Conservation (phyloP, 169 alveolate species). For the Hepatocystis sp. region DNA sequence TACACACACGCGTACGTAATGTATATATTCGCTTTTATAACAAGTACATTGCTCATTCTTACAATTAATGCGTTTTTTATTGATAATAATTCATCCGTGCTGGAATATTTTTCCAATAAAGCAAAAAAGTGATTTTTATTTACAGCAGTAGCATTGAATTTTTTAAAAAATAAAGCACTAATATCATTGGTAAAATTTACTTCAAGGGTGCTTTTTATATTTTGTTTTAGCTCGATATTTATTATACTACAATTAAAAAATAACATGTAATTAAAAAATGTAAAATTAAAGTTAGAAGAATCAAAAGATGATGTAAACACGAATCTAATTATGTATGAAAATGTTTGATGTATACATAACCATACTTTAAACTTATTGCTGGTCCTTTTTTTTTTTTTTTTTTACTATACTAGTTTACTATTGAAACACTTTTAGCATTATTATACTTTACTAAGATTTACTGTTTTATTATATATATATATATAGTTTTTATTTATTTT, state of each 20-base stretch:
- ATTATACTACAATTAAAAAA: constrained; percentile 16
- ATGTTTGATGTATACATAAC: too few species aligned
- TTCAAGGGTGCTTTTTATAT: constrained; percentile 23
- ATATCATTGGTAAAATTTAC: constrained; percentile 21
- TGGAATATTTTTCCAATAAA: constrained; percentile 27
- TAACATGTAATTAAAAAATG: constrained; percentile 1
- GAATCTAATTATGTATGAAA: too few species aligned
- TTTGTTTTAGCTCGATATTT: constrained; percentile 31
- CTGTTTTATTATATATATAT: not conserved
- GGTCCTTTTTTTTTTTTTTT: too few species aligned
- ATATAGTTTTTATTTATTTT: constrained; percentile 3
- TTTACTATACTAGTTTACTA: too few species aligned
- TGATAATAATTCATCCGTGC: constrained; percentile 18
- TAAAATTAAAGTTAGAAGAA: not conserved
- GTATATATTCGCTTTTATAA: too few species aligned
- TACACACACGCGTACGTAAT: not conserved
- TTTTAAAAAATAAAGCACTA: constrained; percentile 23
- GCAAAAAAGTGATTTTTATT: constrained; percentile 44
- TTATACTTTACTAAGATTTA: too few species aligned
- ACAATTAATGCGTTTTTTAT: constrained; percentile 41
- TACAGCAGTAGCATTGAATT: constrained; percentile 18
- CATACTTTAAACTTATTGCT: too few species aligned
- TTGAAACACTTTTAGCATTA: too few species aligned
- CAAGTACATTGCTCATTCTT: too few species aligned
- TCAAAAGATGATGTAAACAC: too few species aligned